Evolutionary conservation across 2,329 filamentous ascomycete genomes (phyloP).

Genomic region (Alternaria dauci): DNA sequence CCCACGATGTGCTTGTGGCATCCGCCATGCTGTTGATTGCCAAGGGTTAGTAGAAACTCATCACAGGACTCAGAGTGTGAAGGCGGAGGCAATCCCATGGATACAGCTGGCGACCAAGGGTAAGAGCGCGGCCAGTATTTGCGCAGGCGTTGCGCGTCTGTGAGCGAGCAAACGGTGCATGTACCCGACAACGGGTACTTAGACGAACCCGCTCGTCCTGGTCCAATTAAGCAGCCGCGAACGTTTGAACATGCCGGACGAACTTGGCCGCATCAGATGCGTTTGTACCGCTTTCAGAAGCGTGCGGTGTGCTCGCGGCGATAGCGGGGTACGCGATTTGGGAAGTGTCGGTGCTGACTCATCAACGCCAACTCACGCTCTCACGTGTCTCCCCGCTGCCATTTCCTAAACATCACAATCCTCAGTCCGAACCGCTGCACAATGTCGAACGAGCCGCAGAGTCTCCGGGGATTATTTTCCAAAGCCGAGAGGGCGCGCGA

Average conservation of each 20-base stretch:
- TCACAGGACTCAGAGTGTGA: not conserved
- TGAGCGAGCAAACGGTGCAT: conserved; percentile 27
- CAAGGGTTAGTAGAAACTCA: not conserved
- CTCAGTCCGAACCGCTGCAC: conserved; percentile 6
- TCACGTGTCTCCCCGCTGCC: conserved; percentile 12
- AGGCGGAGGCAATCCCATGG: not conserved
- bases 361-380: conserved; percentile 41
- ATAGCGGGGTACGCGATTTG: conserved; percentile 29
- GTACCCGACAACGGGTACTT: conserved; percentile 11
- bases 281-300: conserved; percentile 1
- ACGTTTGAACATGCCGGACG: conserved; percentile 1
- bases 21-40: not conserved
- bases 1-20: conserved; percentile 29
- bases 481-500: conserved; percentile 64
- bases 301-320: conserved; percentile 12
- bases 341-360: conserved; percentile 25
- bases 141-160: conserved; percentile 13
- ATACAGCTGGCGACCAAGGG: conserved; percentile 4
- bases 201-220: not conserved
- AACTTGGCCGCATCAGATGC: not conserved
- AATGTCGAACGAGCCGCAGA: conserved; percentile 59
- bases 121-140: conserved; percentile 20
- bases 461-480: conserved; percentile 63
- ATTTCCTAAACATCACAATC: conserved; percentile 10
- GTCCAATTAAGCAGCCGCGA: not conserved